These are phyloP conservation scores for Russula sp. DNA, from an alignment of 768 basidiomycete species.

Conservation along the genomic window DNA sequence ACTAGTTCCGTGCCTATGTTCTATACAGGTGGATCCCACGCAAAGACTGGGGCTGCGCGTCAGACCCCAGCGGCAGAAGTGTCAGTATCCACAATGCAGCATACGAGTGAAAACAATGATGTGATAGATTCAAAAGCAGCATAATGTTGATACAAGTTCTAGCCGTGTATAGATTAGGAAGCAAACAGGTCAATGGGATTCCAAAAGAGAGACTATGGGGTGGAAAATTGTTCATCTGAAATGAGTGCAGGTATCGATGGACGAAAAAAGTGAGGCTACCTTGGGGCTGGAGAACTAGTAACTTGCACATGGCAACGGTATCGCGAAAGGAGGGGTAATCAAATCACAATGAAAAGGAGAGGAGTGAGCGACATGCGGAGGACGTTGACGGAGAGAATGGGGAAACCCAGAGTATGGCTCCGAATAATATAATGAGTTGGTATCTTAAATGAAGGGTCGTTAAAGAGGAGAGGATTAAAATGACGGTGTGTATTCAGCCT, in stretches of 20 bases:
- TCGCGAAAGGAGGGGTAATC: conserved; percentile 20
- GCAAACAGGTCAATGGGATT: conserved; percentile 23
- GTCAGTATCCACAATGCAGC: conserved; percentile 95
- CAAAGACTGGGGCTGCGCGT: conserved; percentile 92
- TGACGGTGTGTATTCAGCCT: conserved; percentile 19
- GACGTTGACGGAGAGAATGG: conserved; percentile 23
- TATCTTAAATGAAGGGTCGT: conserved; percentile 12
- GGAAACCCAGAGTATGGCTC: conserved; percentile 21
- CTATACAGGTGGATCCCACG: conserved; percentile 78
- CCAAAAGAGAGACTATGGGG: conserved; percentile 20
- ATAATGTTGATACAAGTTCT: conserved; percentile 30
- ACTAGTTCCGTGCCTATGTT: not conserved
- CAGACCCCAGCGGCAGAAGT: conserved; percentile 92
- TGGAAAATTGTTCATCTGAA: conserved; percentile 14
- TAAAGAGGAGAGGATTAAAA: conserved; percentile 23
- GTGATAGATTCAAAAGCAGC: conserved; percentile 19
- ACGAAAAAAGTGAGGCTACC: conserved; percentile 1
- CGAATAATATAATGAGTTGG: conserved; percentile 22
- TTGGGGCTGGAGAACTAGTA: conserved; percentile 4
- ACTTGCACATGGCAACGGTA: conserved; percentile 21
- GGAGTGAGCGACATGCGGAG: conserved; percentile 15
- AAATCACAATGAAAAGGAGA: conserved; percentile 11
- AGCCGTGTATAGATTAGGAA: conserved; percentile 26
- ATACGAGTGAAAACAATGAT: conserved; percentile 35
- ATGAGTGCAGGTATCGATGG: conserved; percentile 19